A percentile compares a stretch with the other conserved stretches of the same genome.
These are phyloP conservation scores for Xylariales sp. DNA, from an alignment of 2,329 filamentous ascomycete species.

Conservation along the genomic window DNA sequence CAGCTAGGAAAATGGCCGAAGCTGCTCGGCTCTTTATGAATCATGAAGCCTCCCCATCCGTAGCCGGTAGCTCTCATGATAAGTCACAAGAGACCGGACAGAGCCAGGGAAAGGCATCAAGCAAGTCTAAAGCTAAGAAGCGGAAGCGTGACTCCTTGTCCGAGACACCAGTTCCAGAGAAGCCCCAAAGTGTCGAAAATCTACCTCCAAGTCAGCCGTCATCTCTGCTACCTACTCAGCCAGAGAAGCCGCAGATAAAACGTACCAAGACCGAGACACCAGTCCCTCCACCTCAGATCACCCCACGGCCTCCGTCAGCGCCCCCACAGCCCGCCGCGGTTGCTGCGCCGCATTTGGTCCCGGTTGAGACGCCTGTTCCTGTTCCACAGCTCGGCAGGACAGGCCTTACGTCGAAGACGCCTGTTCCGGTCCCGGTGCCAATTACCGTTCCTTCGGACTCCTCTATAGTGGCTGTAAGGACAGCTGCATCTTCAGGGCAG, in stretches of 20 bases:
- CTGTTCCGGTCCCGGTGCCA: slow-evolving; percentile 49
- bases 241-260: slow-evolving; percentile 58
- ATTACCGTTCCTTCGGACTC: slow-evolving; percentile 44
- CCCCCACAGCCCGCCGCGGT: slow-evolving; percentile 43
- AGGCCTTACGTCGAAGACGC: slow-evolving; percentile 50
- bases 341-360: slow-evolving; percentile 28
- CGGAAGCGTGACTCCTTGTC: slow-evolving; percentile 59
- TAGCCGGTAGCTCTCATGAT: slow-evolving; percentile 47
- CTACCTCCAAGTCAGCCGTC: slow-evolving; percentile 35
- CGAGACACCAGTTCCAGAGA: slow-evolving; percentile 48
- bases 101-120: slow-evolving; percentile 45
- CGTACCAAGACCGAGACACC: slow-evolving; percentile 69
- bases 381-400: slow-evolving; percentile 49
- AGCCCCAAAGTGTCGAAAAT: slow-evolving; percentile 45
- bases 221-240: slow-evolving; percentile 34
- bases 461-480: slow-evolving; percentile 44
- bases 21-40: slow-evolving; percentile 59
- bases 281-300: slow-evolving; percentile 58
- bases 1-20: slow-evolving; percentile 64
- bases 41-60: slow-evolving; percentile 51
- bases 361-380: slow-evolving; percentile 49
- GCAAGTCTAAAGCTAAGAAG: slow-evolving; percentile 53
- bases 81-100: slow-evolving; percentile 48
- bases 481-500: slow-evolving; percentile 44
- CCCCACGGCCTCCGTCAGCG: slow-evolving; percentile 50